Base-by-base conservation (phyloP, 2,329 filamentous ascomycete genomes). In the Drechslerella dactyloides region DNA sequence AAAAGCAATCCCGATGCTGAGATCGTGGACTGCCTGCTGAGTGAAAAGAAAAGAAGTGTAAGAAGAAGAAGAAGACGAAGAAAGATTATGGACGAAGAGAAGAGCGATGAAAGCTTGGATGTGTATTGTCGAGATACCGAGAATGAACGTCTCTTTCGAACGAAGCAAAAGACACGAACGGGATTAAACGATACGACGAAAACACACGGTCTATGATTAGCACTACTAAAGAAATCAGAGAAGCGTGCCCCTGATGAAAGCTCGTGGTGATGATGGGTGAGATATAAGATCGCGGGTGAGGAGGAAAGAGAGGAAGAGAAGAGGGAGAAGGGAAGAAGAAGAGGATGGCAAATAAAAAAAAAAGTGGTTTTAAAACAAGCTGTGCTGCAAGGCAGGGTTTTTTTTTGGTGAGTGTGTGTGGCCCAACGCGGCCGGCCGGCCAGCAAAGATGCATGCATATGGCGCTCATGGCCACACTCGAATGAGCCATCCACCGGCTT, bases 131-230 rank as follows among this genome's bases (percentile, higher is more conserved):
- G 68, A 65, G 55, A 72, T 72, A 72, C 56, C 68, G 68, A 56
- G 55, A 72, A 65, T 60, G 68, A 72, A 72, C 68, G 68, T 72
- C 68, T 72, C 68, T 72, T 72, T 65, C 60, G 68, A 65, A 72
- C 27, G 48, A 60, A 60, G 64, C 68, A 72, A 72, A 72, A 72
- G 68, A 72, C 68, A 72, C 68, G 68, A 61, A 72, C 68, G 60
- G n/a, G 51, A 72, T 72, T 72, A 72, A 72, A 72, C 68, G 68
- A 72, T 72, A 72, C 56, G 64, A 72, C 68, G 68, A 70, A 52
- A 48, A 64, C 55, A 72, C 53, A 65, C 65, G 51, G 60, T 72
- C 68, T 72, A 72, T 72, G 59, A 53, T n/a, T 53, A 56, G 53
- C 23, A 63, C 35, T 52, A 57, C 58, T 48, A 42, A 15, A 53